Base-by-base conservation (phyloP, 2,329 filamentous ascomycete species). In the Hirsutella minnesotensis region DNA sequence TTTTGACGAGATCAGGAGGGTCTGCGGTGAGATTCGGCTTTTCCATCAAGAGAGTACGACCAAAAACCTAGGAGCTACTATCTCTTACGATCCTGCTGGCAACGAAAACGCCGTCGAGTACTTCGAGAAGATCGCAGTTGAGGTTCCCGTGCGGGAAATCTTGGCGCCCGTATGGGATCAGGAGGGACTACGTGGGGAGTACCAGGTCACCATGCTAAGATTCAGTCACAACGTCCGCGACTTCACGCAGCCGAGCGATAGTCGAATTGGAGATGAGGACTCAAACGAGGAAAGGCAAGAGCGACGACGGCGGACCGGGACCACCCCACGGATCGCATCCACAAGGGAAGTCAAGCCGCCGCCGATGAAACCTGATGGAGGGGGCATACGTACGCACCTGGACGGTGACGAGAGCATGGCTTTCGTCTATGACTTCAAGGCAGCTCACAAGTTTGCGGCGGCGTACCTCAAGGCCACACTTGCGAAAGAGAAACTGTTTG, bases 1-100 rank as follows among this genome's bases (percentile, higher is more conserved):
- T 15, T 51, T 49, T 34, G 44, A 47, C 13, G 38, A 31, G 7
- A 48, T 52, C 42, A 42, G 29, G 24, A 38, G n/a, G n/a, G n/a
- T n/a, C n/a, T n/a, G n/a, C n/a, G n/a, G 27, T 29, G 27, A 29
- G 27, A 29, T 7, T 29, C 27, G 27, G 13, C 27, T 29, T 29
- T 29, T 29, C 13, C 27, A 29, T 29, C 27, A 29, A 29, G 27
- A 29, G 27, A 29, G 27, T 29, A 29, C 27, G 27, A 29, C 27
- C 27, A 29, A 13, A 29, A 29, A 29, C 27, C 27, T 29, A 29
- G 27, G 27, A 29, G 27, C 27, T 29, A 29, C 27, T 29, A 29
- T 29, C 27, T 29, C 27, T 29, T 29, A 29, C 27, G 27, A 29
- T 29, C 27, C 27, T 7, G 27, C 27, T 29, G 27, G 27, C 13